Conservation (phyloP, 768 basidiomycete species). For the Myochromella boudieri region DNA sequence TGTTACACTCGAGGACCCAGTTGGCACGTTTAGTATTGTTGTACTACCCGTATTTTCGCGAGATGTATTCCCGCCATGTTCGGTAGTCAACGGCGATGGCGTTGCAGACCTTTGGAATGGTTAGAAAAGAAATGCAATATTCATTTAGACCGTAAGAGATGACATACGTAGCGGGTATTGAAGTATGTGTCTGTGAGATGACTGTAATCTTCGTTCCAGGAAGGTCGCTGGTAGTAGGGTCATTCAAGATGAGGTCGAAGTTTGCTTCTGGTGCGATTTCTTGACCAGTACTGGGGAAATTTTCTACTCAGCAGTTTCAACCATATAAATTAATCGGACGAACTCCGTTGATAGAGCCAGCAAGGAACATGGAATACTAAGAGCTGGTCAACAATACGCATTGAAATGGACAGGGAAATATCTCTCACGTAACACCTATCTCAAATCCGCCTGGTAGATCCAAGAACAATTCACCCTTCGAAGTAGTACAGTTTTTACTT, state of each 20-base stretch:
- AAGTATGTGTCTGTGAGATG: no score
- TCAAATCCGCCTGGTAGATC: not conserved
- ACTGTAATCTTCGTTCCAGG: not conserved
- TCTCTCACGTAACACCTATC: constrained; percentile 2
- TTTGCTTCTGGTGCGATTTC: not conserved
- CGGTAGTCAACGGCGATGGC: no score
- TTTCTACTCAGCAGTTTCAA: no score
- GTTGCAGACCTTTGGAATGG: no score
- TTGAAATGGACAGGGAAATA: not conserved
- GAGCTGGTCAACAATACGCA: not conserved
- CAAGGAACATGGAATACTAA: not conserved
- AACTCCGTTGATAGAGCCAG: not conserved
- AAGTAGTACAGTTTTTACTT: constrained; percentile 1
- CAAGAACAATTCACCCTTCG: not conserved
- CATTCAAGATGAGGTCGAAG: not conserved
- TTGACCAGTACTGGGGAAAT: not conserved
- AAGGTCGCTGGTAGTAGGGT: not conserved
- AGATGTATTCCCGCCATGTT: not conserved
- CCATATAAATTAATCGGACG: no score
- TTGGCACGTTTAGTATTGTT: not conserved
- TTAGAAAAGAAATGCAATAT: no score
- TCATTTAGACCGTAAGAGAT: no score
- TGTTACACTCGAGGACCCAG: not conserved
- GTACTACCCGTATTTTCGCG: not conserved
- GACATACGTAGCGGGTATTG: no score